Percentiles rank a stretch among this genome's conserved stretches.
Conservation (phyloP, 805 yeast species). For the Suhomyces sp. region DNA sequence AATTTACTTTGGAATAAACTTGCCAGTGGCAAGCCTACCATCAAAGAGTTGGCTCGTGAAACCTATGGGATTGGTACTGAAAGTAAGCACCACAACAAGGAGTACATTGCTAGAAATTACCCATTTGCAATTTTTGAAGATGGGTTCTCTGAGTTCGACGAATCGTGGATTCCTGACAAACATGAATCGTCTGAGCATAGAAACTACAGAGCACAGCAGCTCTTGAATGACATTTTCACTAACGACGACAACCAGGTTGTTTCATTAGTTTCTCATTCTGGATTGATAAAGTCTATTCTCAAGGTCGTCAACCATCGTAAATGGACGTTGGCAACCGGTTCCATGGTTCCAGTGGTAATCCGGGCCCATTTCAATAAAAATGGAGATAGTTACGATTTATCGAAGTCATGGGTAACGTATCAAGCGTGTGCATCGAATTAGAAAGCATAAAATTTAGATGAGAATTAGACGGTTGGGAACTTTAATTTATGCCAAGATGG, state of each 20-base stretch:
- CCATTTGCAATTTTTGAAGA: conserved; percentile 25
- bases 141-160: conserved; percentile 25
- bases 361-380: conserved; percentile 9
- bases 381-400: conserved; percentile 4
- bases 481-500: too few species aligned
- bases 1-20: conserved; percentile 21
- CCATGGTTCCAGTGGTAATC: conserved; percentile 28
- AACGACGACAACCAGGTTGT: conserved; percentile 20
- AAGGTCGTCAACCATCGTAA: conserved; percentile 24
- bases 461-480: too few species aligned
- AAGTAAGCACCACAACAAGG: conserved; percentile 26
- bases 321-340: conserved; percentile 26
- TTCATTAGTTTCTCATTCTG: conserved; percentile 30
- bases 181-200: conserved; percentile 29
- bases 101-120: conserved; percentile 18
- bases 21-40: conserved; percentile 14
- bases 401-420: conserved; percentile 7
- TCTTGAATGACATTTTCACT: conserved; percentile 28
- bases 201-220: conserved; percentile 23
- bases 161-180: conserved; percentile 20
- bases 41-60: conserved; percentile 31
- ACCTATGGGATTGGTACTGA: conserved; percentile 34
- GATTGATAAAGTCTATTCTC: conserved; percentile 26
- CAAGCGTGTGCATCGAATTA: too few species aligned
- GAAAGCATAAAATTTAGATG: too few species aligned